These are phyloP conservation scores for Trichosporon sp. DNA, from an alignment of 1,284 basidiomycete genomes.

Conservation along the genomic window DNA sequence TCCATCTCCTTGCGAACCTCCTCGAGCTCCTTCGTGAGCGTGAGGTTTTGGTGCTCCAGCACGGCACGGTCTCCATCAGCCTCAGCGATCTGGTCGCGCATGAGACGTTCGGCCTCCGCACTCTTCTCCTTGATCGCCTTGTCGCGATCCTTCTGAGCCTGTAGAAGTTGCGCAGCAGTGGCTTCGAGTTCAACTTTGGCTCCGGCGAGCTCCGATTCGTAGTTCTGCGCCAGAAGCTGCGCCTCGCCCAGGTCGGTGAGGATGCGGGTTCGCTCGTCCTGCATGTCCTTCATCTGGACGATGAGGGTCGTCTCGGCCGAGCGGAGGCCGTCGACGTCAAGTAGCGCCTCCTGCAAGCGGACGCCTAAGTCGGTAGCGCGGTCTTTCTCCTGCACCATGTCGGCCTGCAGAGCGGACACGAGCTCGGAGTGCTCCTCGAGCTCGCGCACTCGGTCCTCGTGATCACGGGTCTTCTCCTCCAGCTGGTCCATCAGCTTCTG, in stretches of 20 bases:
- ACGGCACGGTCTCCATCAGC: conserved; percentile 86
- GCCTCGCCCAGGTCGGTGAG: conserved; percentile 69
- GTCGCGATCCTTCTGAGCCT: conserved; percentile 69
- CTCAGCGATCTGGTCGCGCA: conserved; percentile 82
- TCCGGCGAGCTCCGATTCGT: conserved; percentile 64
- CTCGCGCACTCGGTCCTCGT: conserved; percentile 34
- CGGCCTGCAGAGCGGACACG: conserved; percentile 44
- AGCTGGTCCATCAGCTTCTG: conserved; percentile 39
- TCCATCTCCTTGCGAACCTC: conserved; percentile 38
- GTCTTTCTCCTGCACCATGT: conserved; percentile 55
- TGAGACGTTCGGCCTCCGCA: conserved; percentile 72
- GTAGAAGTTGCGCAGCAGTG: conserved; percentile 58
- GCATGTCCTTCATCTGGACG: conserved; percentile 60
- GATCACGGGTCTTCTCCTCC: conserved; percentile 31
- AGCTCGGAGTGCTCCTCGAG: conserved; percentile 34
- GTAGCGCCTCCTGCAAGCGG: conserved; percentile 58
- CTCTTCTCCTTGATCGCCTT: conserved; percentile 66
- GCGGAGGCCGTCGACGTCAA: conserved; percentile 58
- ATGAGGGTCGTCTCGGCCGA: conserved; percentile 54
- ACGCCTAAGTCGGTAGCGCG: conserved; percentile 56
- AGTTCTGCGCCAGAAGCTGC: conserved; percentile 63
- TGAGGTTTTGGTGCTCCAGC: conserved; percentile 76
- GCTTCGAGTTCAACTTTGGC: conserved; percentile 44
- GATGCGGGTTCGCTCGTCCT: conserved; percentile 67
- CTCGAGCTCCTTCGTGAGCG: conserved; percentile 57